Evolutionary conservation across 768 basidiomycete genomes (phyloP).

Genomic region (Thelephora ganbajun): DNA sequence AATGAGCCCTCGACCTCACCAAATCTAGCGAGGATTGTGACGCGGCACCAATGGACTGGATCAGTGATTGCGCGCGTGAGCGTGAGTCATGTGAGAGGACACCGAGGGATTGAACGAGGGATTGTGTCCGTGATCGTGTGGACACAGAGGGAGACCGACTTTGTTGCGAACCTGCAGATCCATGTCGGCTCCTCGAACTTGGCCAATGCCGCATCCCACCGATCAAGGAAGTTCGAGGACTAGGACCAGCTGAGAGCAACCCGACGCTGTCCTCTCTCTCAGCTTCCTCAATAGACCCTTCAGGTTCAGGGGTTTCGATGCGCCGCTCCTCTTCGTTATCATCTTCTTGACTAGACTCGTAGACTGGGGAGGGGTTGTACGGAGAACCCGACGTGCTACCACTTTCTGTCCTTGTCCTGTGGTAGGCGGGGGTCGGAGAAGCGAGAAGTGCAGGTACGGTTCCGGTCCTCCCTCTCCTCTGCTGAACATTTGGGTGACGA

Average conservation of each 20-base stretch:
- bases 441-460: conserved; percentile 22
- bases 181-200: conserved; percentile 14
- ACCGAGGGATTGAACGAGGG: conserved; percentile 2
- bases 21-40: conserved; percentile 48
- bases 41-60: conserved; percentile 49
- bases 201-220: conserved; percentile 24
- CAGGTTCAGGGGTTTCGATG: conserved; percentile 29
- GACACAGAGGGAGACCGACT: conserved; percentile 32
- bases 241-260: conserved; percentile 31
- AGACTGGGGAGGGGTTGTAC: conserved; percentile 7
- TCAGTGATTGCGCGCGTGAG: conserved; percentile 51
- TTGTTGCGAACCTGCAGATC: conserved; percentile 18
- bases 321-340: conserved; percentile 19
- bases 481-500: conserved; percentile 25
- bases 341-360: conserved; percentile 15
- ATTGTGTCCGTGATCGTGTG: conserved; percentile 15
- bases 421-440: conserved; percentile 22
- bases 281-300: conserved; percentile 42
- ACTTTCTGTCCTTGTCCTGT: conserved; percentile 15
- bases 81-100: conserved; percentile 27
- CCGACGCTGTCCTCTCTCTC: conserved; percentile 52
- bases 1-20: conserved; percentile 45
- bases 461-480: conserved; percentile 23
- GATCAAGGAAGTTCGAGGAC: conserved; percentile 34
- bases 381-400: conserved; percentile 10